phyloP scores from a whole-genome alignment of 805 yeast species.

The Kazachstania psychrophila region DNA sequence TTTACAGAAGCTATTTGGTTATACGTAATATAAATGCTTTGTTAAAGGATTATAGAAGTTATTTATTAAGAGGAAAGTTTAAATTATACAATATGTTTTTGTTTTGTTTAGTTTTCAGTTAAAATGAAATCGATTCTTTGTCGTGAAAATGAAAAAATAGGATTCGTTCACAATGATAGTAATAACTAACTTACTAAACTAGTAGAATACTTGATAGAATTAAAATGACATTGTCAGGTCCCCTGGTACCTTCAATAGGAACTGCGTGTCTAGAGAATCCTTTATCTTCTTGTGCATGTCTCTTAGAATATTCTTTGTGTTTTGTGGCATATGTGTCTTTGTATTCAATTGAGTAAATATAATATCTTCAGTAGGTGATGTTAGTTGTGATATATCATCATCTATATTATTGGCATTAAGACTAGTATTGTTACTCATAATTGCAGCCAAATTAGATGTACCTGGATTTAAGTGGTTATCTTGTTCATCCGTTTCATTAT shows the following conservation, averaged over 20 bases:
- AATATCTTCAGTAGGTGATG: slow-evolving; percentile 16
- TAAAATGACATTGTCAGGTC: slow-evolving; percentile 15
- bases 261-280: slow-evolving; percentile 12
- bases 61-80: too few relatives aligned
- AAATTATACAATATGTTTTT: too few relatives aligned
- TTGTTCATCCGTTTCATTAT: neutral
- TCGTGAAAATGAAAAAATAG: too few relatives aligned
- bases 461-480: neutral
- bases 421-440: slow-evolving; percentile 3
- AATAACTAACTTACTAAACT: too few relatives aligned
- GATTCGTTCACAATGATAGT: too few relatives aligned
- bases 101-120: too few relatives aligned
- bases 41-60: too few relatives aligned
- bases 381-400: slow-evolving; percentile 1
- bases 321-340: slow-evolving; percentile 7
- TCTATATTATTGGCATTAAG: slow-evolving; percentile 1
- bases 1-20: too few relatives aligned
- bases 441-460: slow-evolving; percentile 2
- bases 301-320: slow-evolving; percentile 6
- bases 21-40: too few relatives aligned
- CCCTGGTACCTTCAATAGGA: slow-evolving; percentile 11
- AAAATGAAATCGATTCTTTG: too few relatives aligned
- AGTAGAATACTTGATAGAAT: too few relatives aligned
- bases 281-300: slow-evolving; percentile 10
- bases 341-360: slow-evolving; percentile 16